phyloP scores from a whole-genome alignment of 345 rosid species.

The Nephelium lappaceum region DNA sequence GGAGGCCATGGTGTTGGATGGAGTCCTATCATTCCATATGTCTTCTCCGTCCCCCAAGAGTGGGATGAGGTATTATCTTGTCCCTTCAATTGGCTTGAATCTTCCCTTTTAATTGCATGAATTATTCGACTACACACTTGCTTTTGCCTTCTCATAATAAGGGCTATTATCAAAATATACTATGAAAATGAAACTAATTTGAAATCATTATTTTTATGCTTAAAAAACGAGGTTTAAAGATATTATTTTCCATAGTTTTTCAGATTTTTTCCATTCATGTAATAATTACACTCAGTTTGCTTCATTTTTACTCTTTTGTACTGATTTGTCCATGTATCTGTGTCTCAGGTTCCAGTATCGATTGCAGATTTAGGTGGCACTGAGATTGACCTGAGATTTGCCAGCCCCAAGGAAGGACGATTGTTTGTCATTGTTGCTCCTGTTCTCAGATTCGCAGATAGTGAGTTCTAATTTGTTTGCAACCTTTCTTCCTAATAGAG shows the following conservation, averaged over 20 bases:
- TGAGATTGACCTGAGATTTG: conserved; percentile 92
- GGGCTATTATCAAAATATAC: too few species aligned
- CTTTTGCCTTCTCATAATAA: neutral
- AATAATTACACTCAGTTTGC: neutral
- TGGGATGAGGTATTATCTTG: conserved; percentile 75
- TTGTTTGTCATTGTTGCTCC: conserved; percentile 90
- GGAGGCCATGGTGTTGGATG: conserved; percentile 99
- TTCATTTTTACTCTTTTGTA: neutral
- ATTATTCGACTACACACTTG: neutral
- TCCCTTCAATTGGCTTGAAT: neutral
- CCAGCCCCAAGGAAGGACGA: conserved; percentile 82
- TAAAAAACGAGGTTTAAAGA: too few species aligned
- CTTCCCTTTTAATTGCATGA: neutral
- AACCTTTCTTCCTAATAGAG: neutral
- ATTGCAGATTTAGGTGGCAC: conserved; percentile 98
- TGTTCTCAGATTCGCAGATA: conserved; percentile 83
- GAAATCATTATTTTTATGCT: too few species aligned
- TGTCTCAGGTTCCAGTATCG: conserved; percentile 82
- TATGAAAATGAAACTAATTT: too few species aligned
- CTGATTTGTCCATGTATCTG: neutral
- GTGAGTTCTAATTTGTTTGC: conserved; percentile 41
- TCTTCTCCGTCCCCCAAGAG: conserved; percentile 67
- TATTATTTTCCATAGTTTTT: neutral
- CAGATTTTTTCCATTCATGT: neutral
- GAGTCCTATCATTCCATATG: conserved; percentile 94